Evolutionary conservation across 352 stramenopile genomes (phyloP), one percentile per base, ranked within the genome.

Genomic region (Phytophthora constricta): DNA sequence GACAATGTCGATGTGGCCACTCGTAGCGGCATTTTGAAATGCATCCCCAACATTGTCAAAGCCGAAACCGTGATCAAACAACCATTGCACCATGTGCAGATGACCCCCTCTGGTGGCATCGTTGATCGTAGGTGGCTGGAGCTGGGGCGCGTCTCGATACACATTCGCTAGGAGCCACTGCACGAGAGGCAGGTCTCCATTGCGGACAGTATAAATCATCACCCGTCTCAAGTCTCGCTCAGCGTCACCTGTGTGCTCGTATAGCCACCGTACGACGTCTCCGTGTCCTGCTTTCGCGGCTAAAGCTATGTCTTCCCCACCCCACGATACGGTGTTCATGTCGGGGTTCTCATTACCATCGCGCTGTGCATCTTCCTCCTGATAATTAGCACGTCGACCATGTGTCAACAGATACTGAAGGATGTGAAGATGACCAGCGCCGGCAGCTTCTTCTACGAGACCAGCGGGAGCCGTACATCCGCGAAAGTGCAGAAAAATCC

Each of bases 11-110:
- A 69, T 22, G 39, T 68, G 58, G 5, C 48, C 62, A 23, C 53
- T 65, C 42, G 75, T 73, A 5, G 74, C 70, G 19, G 74, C 62
- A 19, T 77, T 59, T 26, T 65, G 53, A 39, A 79, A 65, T 23
- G 70, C 67, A 4, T 62, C 56, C 20, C 27, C 49, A 13, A 62
- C 65, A 22, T 68, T 50, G 13, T 70, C 28, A 20, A 76, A n/a
- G n/a, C n/a, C 64, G 28, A 65, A 71, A 13, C 62, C 62, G 13
- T 68, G 58, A 31, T 75, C 48, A 8, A 67, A 69, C 7, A 74
- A 23, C 70, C 70, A 78, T 28, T 64, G 56, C 5, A 60, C 46
- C 31, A 78, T 26, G 28, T 68, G n/a, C 5, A 72, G 61, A 53
- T 74, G 65, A 1, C 65, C 69, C n/a, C 53, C 56, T 51, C 52